These are phyloP conservation scores for Cyberlindnera samutprakarnensis DNA, from an alignment of 805 yeast genomes.

Conservation along the genomic window DNA sequence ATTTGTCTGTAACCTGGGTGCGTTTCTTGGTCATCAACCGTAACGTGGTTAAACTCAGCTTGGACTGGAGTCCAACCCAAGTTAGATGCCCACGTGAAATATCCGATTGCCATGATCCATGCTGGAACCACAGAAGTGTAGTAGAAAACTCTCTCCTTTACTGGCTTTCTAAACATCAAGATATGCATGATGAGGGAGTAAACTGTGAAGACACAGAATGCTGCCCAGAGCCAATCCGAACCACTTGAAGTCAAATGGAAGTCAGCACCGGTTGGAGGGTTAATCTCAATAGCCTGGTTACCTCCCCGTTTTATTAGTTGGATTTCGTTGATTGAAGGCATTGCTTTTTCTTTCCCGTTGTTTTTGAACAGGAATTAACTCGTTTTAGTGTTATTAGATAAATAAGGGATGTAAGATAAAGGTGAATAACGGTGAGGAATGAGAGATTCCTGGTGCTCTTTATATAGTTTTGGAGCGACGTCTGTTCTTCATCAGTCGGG, in stretches of 20 bases:
- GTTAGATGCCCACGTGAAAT: slow-evolving; percentile 50
- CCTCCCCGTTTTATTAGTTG: too few species aligned
- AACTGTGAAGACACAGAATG: slow-evolving; percentile 37
- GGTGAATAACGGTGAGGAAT: too few species aligned
- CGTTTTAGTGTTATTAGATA: too few species aligned
- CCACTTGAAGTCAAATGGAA: slow-evolving; percentile 49
- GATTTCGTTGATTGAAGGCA: too few species aligned
- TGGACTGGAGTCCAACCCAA: slow-evolving; percentile 44
- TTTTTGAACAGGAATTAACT: too few species aligned
- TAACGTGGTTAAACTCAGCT: slow-evolving; percentile 39
- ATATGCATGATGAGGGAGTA: slow-evolving; percentile 23
- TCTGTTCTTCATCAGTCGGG: too few species aligned
- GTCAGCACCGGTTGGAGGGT: slow-evolving; percentile 29
- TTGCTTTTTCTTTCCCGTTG: too few species aligned
- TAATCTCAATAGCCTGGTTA: slow-evolving; percentile 12
- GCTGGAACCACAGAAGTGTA: slow-evolving; percentile 35
- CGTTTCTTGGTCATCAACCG: slow-evolving; percentile 32
- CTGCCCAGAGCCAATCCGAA: slow-evolving; percentile 65
- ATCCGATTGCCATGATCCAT: slow-evolving; percentile 36
- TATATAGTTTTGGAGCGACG: too few species aligned
- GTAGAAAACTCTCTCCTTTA: slow-evolving; percentile 22
- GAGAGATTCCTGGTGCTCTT: too few species aligned
- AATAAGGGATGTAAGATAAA: too few species aligned
- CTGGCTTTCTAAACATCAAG: slow-evolving; percentile 22
- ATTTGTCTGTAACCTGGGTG: slow-evolving; percentile 39